Evolutionary conservation across 768 basidiomycete genomes (phyloP), one percentile per base, ranked within the genome.

Genomic region (Suillus brevipes): DNA sequence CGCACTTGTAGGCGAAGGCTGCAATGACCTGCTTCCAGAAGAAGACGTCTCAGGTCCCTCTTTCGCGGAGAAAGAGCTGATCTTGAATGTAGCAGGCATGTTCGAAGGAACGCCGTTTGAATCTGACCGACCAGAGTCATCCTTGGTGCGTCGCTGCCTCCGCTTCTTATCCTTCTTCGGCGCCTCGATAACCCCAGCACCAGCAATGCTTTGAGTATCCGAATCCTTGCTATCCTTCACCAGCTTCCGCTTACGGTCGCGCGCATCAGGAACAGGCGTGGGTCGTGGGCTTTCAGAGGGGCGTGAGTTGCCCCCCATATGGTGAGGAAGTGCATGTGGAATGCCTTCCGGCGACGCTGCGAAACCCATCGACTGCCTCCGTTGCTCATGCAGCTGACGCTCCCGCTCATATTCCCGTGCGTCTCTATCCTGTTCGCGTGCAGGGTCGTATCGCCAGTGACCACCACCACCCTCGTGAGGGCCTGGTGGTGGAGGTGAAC

Each of bases 1-100:
- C 23, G 81, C 84, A 64, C 83, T 85, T 2, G 85, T 91, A 1
- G 91, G 90, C 37, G 89, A 91, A 2, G 89, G 90, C 68, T 90
- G 90, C 47, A 87, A 80, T 1, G 89, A 91, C 36, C 89, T 79
- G 61, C 75, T 81, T 1, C 85, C 84, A 9, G 90, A 91, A 72
- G 89, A 90, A 64, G 81, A 76, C 23, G 86, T 83, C 68, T 89
- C 91, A 3, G 89, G 90, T 16, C 83, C 78, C 40, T 80, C 82
- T 69, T 80, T 80, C 9, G 80, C 71, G 62, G 80, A 79, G 55
- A 73, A 72, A 1, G 73, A 71, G 7, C 69, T 70, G 3, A 74
- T 70, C 64, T 78, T 77, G 73, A 75, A 78, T 3, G 76, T 71
- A 60, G 70, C 77, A 61, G 69, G 73, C 66, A 65, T 65, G 49